phyloP scores from a whole-genome alignment of 2,329 filamentous ascomycete genomes.

The Colletotrichum sp. region DNA sequence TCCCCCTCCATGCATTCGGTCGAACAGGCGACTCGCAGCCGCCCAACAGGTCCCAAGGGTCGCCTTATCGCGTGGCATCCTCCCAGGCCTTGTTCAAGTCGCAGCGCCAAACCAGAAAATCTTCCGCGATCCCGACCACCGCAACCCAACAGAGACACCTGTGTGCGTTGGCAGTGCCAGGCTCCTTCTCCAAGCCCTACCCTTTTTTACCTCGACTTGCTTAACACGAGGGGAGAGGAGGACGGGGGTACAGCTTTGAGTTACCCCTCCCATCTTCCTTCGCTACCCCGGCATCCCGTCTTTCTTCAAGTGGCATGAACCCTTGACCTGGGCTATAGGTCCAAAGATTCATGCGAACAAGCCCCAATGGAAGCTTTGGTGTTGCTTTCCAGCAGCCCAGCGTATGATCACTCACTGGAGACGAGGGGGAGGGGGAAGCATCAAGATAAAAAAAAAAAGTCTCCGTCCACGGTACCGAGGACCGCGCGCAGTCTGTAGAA shows the following conservation, averaged over 20 bases:
- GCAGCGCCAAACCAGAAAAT: not conserved
- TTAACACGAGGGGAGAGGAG: not conserved
- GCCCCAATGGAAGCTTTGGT: not conserved
- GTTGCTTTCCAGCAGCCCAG: not conserved
- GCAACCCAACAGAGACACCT: not conserved
- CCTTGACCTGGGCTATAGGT: not conserved
- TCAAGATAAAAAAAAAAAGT: not conserved
- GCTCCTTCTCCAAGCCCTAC: not conserved
- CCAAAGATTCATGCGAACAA: not conserved
- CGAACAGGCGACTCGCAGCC: slow-evolving; percentile 9
- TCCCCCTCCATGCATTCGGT: slow-evolving; percentile 8
- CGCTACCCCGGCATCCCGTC: not conserved
- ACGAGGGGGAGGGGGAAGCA: not conserved
- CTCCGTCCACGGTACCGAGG: not conserved
- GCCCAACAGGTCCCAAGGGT: not conserved
- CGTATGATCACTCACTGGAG: not conserved
- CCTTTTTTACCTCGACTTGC: not conserved
- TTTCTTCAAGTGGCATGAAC: not conserved
- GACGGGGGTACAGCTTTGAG: not conserved
- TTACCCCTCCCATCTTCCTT: not conserved
- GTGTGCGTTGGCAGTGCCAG: not conserved
- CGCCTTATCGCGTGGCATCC: slow-evolving; percentile 20
- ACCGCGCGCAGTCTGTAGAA: not conserved
- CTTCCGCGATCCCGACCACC: slow-evolving; percentile 4
- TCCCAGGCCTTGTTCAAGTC: not conserved